Base-by-base conservation (phyloP, 345 rosid genomes). In the Nephelium lappaceum region DNA sequence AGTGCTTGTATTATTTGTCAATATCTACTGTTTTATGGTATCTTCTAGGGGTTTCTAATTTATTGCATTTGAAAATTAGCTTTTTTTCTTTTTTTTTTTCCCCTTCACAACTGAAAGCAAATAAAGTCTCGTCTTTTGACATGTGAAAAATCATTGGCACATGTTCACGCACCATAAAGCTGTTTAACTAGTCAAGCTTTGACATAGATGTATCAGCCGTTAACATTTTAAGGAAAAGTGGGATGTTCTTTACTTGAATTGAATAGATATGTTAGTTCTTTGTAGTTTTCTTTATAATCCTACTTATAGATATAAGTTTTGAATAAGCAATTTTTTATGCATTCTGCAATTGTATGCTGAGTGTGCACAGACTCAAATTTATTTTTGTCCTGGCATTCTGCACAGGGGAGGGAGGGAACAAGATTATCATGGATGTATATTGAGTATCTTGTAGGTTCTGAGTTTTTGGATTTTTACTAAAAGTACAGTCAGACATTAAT, bases 381-480 rank as follows among this genome's bases (percentile, higher is more conserved):
- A 47, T 58, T 24, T 21, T 58, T 58, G 45, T 55, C 47, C 47
- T 53, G 21, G 21, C n/a, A 5, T 55, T 3, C 18, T 19, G 6
- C 51, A 4, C 67, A 73, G 41, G 42, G 55, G 42, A 60, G 38
- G 10, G 21, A 19, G 53, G 36, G 27, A 73, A 58, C 49, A 66
- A 24, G 51, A 39, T 27, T n/a, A 14, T n/a, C 6, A 31, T 53
- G 64, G 27, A 6, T 19, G 65, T 53, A 11, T 72, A 16, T 72
- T 31, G 21, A 27, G 75, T 53, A 41, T 72, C 36, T 21, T 16
- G 63, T 36, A 72, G 49, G 63, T 23, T 49, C 47, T 55, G 75
- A 60, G 43, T 38, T 6, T 73, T 45, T 21, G 36, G 36, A 73
- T 58, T 51, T 71, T 60, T 21, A 58, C 7, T 6, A 39, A 3